phyloP scores from a whole-genome alignment of 1,284 basidiomycete species.

The Mixia osmundae region DNA sequence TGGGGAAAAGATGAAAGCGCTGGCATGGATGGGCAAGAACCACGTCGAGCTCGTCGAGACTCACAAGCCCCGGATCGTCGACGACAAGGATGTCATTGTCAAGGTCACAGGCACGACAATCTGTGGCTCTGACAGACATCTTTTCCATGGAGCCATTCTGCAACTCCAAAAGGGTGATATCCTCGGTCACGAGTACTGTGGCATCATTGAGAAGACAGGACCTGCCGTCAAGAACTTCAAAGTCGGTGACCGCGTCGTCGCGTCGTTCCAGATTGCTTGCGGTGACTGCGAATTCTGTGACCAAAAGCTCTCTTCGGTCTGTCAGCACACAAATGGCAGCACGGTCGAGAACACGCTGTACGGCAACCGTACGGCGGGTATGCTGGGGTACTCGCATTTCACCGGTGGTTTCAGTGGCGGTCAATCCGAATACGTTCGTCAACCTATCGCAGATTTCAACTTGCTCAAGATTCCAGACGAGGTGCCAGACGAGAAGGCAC shows the following conservation, averaged over 20 bases:
- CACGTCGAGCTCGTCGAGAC: conserved; percentile 31
- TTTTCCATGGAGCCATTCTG: conserved; percentile 39
- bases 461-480: conserved; percentile 41
- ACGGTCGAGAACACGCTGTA: conserved; percentile 40
- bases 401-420: conserved; percentile 49
- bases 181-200: conserved; percentile 38
- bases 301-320: conserved; percentile 37
- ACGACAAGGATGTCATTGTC: conserved; percentile 39
- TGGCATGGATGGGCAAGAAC: conserved; percentile 40
- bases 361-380: conserved; percentile 25
- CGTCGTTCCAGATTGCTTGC: conserved; percentile 53
- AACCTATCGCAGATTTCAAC: conserved; percentile 37
- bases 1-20: conserved; percentile 24
- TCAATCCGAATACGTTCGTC: conserved; percentile 37
- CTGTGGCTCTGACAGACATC: conserved; percentile 42
- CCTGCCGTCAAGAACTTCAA: conserved; percentile 36
- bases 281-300: conserved; percentile 32
- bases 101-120: conserved; percentile 46
- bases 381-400: conserved; percentile 35
- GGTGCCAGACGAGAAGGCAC: conserved; percentile 34
- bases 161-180: conserved; percentile 47
- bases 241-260: conserved; percentile 42
- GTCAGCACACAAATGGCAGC: conserved; percentile 43
- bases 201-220: conserved; percentile 21
- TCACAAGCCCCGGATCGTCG: conserved; percentile 40